phyloP scores from a whole-genome alignment of 2,329 filamentous ascomycete genomes.

The Aspergillus amoenus region DNA sequence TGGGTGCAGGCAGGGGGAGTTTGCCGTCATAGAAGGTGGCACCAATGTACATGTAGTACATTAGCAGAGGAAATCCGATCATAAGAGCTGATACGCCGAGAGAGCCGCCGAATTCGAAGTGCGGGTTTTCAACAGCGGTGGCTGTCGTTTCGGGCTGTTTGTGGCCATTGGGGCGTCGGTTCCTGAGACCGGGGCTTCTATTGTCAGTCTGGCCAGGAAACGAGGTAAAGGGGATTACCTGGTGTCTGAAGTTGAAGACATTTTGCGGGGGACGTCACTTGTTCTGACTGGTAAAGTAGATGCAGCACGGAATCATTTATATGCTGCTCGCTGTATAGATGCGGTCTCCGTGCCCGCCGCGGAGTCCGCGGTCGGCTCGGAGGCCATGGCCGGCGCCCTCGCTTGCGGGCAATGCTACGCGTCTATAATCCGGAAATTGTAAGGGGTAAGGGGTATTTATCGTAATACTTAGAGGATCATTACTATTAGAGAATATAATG shows the following conservation, averaged over 20 bases:
- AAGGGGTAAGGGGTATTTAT: neutral
- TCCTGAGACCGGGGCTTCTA: neutral
- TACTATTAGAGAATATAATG: no score
- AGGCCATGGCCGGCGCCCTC: neutral
- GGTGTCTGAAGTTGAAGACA: neutral
- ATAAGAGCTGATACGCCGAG: slow-evolving; percentile 76
- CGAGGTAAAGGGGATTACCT: neutral
- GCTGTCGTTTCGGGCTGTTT: neutral
- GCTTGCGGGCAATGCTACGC: neutral
- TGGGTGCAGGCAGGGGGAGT: slow-evolving; percentile 65
- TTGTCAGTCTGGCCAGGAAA: neutral
- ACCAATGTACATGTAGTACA: slow-evolving; percentile 99
- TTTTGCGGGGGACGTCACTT: neutral
- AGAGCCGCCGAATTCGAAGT: slow-evolving; percentile 80
- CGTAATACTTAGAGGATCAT: no score
- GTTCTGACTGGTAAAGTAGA: neutral
- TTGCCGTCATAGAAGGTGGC: slow-evolving; percentile 86
- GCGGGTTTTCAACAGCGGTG: neutral
- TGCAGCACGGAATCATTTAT: neutral
- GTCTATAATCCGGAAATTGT: neutral
- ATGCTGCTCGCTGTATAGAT: neutral
- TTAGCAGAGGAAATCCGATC: slow-evolving; percentile 82
- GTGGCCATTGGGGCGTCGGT: neutral
- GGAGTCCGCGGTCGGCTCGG: slow-evolving; percentile 17
- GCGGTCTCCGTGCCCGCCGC: slow-evolving; percentile 15